Conservation (phyloP, 1,139 yeast species). For the Hyphopichia pseudoburtonii region DNA sequence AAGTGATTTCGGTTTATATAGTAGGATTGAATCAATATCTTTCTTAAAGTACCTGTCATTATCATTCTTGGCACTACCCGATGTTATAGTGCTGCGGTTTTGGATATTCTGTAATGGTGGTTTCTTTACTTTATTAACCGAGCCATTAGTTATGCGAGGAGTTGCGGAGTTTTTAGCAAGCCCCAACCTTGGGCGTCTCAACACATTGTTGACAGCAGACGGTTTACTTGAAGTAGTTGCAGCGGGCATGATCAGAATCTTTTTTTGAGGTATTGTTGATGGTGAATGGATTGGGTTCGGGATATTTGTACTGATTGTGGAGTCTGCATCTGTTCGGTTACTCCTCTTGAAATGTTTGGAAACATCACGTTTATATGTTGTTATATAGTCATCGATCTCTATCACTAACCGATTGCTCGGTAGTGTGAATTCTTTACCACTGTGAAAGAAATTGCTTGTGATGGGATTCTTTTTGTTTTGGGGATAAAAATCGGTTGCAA, state of each 20-base stretch:
- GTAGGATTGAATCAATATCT: no score
- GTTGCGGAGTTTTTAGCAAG: no score
- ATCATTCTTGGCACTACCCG: no score
- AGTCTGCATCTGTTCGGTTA: not conserved
- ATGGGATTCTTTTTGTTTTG: constrained; percentile 11
- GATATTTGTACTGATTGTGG: no score
- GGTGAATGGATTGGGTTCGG: not conserved
- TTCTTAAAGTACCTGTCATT: no score
- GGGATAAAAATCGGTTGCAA: constrained; percentile 34
- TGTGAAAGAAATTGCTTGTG: constrained; percentile 9
- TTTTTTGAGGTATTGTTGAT: not conserved
- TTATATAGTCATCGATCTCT: constrained; percentile 15
- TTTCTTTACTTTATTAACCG: no score
- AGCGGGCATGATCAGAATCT: not conserved
- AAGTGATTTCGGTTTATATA: no score
- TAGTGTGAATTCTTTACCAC: constrained; percentile 15
- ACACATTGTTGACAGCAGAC: not conserved
- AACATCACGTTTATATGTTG: constrained; percentile 16
- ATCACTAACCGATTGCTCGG: constrained; percentile 15
- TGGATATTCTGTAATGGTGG: not conserved
- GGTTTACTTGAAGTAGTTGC: not conserved
- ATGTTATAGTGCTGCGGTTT: not conserved
- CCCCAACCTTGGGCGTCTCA: not conserved
- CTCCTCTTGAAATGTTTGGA: constrained; percentile 8
- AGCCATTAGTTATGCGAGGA: no score